Evolutionary conservation across 2,329 filamentous ascomycete genomes (phyloP).

Genomic region (Rhexocercosporidium sp.): DNA sequence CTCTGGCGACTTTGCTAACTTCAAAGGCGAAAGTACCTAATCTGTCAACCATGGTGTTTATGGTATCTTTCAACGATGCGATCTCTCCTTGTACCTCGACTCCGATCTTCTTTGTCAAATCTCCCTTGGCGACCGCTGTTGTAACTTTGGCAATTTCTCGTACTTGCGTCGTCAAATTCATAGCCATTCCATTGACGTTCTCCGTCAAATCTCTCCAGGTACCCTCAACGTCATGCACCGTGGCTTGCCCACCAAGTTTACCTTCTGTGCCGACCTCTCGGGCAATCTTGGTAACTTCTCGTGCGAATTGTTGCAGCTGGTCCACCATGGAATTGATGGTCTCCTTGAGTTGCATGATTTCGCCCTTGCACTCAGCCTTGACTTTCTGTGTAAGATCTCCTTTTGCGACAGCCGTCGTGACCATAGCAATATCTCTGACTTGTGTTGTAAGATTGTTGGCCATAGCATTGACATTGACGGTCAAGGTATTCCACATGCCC

Average conservation of each 20-base stretch:
- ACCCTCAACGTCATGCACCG: slow-evolving; percentile 93
- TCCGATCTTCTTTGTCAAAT: slow-evolving; percentile 94
- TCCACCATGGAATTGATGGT: slow-evolving; percentile 99
- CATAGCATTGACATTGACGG: slow-evolving; percentile 87
- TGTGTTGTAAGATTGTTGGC: slow-evolving; percentile 86
- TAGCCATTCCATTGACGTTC: slow-evolving; percentile 98
- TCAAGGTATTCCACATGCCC: slow-evolving; percentile 89
- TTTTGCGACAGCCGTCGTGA: slow-evolving; percentile 73
- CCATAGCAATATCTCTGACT: slow-evolving; percentile 92
- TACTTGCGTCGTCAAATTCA: slow-evolving; percentile 97
- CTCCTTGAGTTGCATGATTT: slow-evolving; percentile 92
- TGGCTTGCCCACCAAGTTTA: slow-evolving; percentile 90
- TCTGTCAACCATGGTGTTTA: slow-evolving; percentile 99
- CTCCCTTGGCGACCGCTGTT: slow-evolving; percentile 90
- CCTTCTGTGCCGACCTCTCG: slow-evolving; percentile 97
- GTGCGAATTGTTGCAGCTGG: slow-evolving; percentile 93
- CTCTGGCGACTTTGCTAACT: slow-evolving; percentile 92
- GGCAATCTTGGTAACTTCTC: slow-evolving; percentile 95
- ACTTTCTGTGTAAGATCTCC: slow-evolving; percentile 97
- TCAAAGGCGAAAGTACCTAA: slow-evolving; percentile 95
- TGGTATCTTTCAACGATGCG: slow-evolving; percentile 92
- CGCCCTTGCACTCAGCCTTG: slow-evolving; percentile 88
- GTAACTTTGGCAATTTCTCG: slow-evolving; percentile 97
- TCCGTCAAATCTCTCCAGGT: slow-evolving; percentile 97
- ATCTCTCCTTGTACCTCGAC: slow-evolving; percentile 95